Conservation (phyloP, 345 rosid species). For the Capsella bursapastoris region DNA sequence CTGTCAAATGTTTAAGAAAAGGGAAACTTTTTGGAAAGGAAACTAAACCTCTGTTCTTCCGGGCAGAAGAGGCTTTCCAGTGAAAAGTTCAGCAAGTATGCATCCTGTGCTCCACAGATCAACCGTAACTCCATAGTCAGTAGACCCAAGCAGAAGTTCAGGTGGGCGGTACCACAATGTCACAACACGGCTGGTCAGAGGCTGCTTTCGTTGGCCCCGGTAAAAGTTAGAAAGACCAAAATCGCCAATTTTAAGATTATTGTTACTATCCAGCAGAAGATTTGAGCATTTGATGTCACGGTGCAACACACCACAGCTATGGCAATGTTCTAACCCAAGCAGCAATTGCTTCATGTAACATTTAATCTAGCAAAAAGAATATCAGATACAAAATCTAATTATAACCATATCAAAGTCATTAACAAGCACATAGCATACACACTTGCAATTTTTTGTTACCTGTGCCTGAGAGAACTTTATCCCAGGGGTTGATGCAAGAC, state of each 20-base stretch:
- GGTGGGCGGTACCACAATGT: slow-evolving; percentile 52
- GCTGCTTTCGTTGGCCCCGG: slow-evolving; percentile 44
- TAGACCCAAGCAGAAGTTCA: slow-evolving; percentile 48
- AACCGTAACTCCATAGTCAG: slow-evolving; percentile 47
- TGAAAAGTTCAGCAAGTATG: slow-evolving; percentile 48
- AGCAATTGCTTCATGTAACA: slow-evolving; percentile 73
- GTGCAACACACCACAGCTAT: slow-evolving; percentile 66
- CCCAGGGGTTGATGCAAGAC: slow-evolving; percentile 62
- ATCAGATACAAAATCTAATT: slow-evolving; percentile 6
- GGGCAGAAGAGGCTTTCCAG: slow-evolving; percentile 47
- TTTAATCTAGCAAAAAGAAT: slow-evolving; percentile 52
- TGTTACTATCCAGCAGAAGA: slow-evolving; percentile 58
- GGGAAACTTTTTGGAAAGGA: not conserved
- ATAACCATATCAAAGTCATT: not conserved
- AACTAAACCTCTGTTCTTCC: slow-evolving; percentile 47
- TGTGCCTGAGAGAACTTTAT: slow-evolving; percentile 64
- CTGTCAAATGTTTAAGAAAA: not conserved
- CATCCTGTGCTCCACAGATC: slow-evolving; percentile 53
- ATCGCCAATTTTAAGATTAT: slow-evolving; percentile 70
- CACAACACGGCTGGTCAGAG: slow-evolving; percentile 52
- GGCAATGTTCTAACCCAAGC: slow-evolving; percentile 70
- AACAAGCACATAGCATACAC: slow-evolving; percentile 8
- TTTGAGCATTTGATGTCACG: slow-evolving; percentile 77
- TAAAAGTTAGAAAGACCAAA: slow-evolving; percentile 67
- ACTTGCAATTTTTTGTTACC: slow-evolving; percentile 40